Percentiles rank a stretch among this genome's conserved stretches.
These are phyloP conservation scores for Tolypocladium sp. DNA, from an alignment of 2,329 filamentous ascomycete species.

Conservation along the genomic window DNA sequence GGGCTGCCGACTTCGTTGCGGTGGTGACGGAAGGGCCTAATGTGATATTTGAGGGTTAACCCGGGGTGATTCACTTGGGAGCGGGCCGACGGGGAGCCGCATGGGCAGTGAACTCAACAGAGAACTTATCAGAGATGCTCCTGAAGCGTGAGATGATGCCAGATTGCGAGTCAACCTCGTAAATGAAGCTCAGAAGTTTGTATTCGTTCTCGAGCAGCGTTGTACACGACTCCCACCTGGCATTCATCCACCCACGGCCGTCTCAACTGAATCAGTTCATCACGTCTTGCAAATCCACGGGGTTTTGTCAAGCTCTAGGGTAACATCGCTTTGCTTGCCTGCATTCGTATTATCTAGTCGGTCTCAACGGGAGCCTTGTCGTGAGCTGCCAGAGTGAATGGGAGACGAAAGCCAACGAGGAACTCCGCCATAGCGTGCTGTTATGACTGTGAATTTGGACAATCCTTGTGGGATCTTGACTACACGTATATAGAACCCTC, in stretches of 20 bases:
- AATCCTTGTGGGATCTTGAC: neutral
- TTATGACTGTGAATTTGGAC: neutral
- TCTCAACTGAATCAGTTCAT: no score
- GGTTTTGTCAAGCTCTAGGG: no score
- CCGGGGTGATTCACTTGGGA: neutral
- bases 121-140: neutral
- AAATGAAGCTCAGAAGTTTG: no score
- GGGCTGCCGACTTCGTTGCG: neutral
- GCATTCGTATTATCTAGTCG: no score
- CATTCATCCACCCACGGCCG: no score
- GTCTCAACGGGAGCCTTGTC: neutral
- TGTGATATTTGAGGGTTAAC: neutral
- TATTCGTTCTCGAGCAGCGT: no score
- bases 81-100: neutral
- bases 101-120: neutral
- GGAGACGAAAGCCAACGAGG: no score
- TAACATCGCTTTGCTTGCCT: no score
- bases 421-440: neutral
- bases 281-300: no score
- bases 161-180: no score
- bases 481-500: neutral
- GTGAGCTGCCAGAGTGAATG: neutral
- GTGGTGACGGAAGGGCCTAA: neutral
- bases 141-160: no score
- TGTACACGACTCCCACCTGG: no score